Percentiles rank a stretch among this genome's conserved stretches.
These are phyloP conservation scores for Prunus persica DNA, from an alignment of 306 rosid species.

Conservation along the genomic window DNA sequence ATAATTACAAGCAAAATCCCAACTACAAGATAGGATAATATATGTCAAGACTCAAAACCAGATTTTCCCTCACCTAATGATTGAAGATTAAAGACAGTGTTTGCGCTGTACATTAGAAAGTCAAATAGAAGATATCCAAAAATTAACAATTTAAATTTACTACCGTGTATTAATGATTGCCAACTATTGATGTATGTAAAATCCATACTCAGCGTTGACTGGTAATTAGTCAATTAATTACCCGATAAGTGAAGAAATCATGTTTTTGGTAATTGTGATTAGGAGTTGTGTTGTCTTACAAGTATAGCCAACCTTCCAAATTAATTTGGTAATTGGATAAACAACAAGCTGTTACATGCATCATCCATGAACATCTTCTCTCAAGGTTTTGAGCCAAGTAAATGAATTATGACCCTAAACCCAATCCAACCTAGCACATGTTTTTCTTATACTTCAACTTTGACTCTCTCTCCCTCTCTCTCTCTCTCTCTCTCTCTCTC, in stretches of 20 bases:
- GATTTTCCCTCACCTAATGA: background rate
- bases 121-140: background rate
- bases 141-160: background rate
- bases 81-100: no score
- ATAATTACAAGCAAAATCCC: background rate
- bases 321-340: background rate
- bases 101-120: no score
- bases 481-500: background rate
- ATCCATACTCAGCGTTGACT: background rate
- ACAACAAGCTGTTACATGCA: background rate
- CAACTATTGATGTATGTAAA: background rate
- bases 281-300: background rate
- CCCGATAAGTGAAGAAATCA: background rate
- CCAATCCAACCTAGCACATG: background rate
- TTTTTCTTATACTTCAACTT: background rate
- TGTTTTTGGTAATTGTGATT: background rate
- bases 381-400: background rate
- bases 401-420: background rate
- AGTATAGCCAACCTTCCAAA: background rate
- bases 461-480: background rate
- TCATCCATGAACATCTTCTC: background rate
- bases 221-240: background rate
- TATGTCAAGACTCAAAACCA: background rate
- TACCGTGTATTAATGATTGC: fast-evolving
- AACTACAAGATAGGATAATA: background rate